phyloP scores from a whole-genome alignment of 179 eudicot species.

The Heliamphora ciliata region DNA sequence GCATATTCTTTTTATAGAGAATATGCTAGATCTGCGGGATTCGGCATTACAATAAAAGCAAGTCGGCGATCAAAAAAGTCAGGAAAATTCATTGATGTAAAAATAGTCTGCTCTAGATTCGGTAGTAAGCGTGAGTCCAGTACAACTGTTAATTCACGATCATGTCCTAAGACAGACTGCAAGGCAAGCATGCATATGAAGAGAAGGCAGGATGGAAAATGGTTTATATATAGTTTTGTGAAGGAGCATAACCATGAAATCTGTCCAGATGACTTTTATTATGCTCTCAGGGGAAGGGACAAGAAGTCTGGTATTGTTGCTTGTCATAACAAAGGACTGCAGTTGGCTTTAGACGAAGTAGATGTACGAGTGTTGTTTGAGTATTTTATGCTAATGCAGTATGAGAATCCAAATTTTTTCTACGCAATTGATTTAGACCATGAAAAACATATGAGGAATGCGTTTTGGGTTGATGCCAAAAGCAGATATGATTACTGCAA shows the following conservation, averaged over 20 bases:
- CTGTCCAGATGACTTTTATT: conserved; percentile 40
- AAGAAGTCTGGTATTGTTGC: conserved; percentile 23
- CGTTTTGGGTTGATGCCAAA: conserved; percentile 29
- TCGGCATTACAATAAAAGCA: conserved; percentile 61
- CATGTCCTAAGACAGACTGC: conserved; percentile 34
- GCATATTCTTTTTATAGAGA: conserved; percentile 70
- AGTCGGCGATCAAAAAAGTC: conserved; percentile 70
- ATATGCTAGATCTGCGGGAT: conserved; percentile 67
- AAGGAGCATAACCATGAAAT: conserved; percentile 38
- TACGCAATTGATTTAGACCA: conserved; percentile 22
- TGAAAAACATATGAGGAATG: conserved; percentile 20
- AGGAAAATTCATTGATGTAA: conserved; percentile 65
- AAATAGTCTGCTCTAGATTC: conserved; percentile 68
- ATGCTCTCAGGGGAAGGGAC: conserved; percentile 40
- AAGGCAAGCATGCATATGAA: conserved; percentile 34
- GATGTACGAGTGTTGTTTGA: conserved; percentile 25
- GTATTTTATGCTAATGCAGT: conserved; percentile 23
- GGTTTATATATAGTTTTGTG: conserved; percentile 26
- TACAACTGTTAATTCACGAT: conserved; percentile 19
- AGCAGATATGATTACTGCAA: conserved; percentile 20
- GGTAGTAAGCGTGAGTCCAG: conserved; percentile 47
- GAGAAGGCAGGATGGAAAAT: conserved; percentile 32
- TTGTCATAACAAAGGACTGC: conserved; percentile 36
- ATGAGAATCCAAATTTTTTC: conserved; percentile 24
- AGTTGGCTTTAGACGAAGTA: conserved; percentile 34